Percentiles rank a stretch among this genome's conserved stretches.
phyloP scores from a whole-genome alignment of 306 rosid species.

The Boehmeria nivea region DNA sequence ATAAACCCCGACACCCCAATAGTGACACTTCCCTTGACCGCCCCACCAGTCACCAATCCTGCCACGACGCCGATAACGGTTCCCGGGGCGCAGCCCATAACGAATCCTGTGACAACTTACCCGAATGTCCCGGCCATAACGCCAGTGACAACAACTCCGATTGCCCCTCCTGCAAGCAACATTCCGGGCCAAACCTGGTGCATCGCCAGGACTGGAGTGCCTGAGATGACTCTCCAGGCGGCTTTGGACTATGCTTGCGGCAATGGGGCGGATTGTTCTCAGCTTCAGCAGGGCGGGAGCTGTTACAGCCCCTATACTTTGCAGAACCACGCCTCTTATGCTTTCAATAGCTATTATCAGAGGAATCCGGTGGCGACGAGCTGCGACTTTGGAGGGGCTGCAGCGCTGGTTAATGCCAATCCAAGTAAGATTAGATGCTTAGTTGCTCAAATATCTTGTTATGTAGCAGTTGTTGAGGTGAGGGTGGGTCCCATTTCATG shows the following conservation, averaged over 20 bases:
- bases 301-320: conserved; percentile 69
- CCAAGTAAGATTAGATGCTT: conserved; percentile 93
- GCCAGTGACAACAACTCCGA: conserved; percentile 41
- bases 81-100: conserved; percentile 49
- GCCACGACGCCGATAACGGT: conserved; percentile 39
- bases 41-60: conserved; percentile 28
- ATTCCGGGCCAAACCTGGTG: conserved; percentile 76
- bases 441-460: no score
- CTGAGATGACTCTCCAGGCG: conserved; percentile 57
- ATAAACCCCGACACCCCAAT: conserved; percentile 42
- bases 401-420: conserved; percentile 51
- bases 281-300: conserved; percentile 68
- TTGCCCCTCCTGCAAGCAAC: conserved; percentile 53
- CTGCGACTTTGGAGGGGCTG: conserved; percentile 88
- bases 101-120: conserved; percentile 61
- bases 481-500: no score
- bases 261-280: conserved; percentile 59
- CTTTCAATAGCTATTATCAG: conserved; percentile 78
- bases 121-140: conserved; percentile 50
- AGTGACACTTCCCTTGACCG: conserved; percentile 49
- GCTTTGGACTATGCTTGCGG: conserved; percentile 95
- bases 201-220: conserved; percentile 62
- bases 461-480: no score
- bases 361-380: conserved; percentile 76
- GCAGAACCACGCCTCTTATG: conserved; percentile 84